These are phyloP conservation scores for Elsinoe arachidis DNA, from an alignment of 2,329 filamentous ascomycete species.

Conservation along the genomic window DNA sequence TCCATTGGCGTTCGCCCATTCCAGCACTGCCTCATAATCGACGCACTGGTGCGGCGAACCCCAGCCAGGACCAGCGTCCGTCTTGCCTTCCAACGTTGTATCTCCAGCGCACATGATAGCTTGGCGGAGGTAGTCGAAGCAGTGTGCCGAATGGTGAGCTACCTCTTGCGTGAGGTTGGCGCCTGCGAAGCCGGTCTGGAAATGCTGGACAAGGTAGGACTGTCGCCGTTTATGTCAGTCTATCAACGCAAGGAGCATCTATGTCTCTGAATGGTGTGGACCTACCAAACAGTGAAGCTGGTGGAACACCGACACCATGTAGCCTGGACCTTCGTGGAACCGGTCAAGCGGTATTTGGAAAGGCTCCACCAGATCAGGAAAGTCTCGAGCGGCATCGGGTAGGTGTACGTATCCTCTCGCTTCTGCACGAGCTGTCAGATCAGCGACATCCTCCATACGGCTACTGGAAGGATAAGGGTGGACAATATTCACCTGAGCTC, in stretches of 20 bases:
- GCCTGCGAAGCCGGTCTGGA: conserved; percentile 15
- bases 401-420: background rate
- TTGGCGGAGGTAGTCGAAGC: conserved; percentile 25
- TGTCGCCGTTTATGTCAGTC: conserved; percentile 14
- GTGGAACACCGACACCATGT: conserved; percentile 28
- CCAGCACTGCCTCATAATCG: background rate
- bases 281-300: conserved; percentile 27
- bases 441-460: background rate
- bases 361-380: background rate
- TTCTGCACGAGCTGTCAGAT: background rate
- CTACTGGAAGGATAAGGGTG: background rate
- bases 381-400: background rate
- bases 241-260: no score
- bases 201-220: conserved; percentile 16
- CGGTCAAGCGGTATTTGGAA: background rate
- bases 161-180: conserved; percentile 18
- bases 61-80: background rate
- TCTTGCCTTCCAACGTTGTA: conserved; percentile 19
- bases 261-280: conserved; percentile 9
- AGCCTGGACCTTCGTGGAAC: conserved; percentile 14
- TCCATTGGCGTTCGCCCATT: background rate
- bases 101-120: conserved; percentile 22
- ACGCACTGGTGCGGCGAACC: background rate
- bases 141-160: conserved; percentile 17
- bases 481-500: background rate